These are phyloP conservation scores for Isoetes taiwanensis DNA, from an alignment of 75 land plant species.

Conservation along the genomic window DNA sequence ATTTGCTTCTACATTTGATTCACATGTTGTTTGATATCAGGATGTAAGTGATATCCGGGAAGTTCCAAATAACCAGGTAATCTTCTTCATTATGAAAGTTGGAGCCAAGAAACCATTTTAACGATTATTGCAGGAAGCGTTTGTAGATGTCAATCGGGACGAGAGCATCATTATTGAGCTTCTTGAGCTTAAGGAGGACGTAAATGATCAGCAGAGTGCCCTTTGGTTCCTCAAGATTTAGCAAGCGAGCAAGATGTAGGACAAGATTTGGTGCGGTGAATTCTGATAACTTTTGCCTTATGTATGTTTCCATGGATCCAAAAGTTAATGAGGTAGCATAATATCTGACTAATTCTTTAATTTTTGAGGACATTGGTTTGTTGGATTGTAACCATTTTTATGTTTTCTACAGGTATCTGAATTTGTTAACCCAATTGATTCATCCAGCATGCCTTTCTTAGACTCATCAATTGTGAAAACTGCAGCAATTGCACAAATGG, in stretches of 20 bases:
- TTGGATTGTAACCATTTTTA: neutral
- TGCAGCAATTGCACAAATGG: constrained; percentile 69
- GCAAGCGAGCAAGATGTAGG: constrained; percentile 75
- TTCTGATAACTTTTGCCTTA: neutral
- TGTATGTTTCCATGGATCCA: neutral
- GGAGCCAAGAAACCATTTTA: neutral
- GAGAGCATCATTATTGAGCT: constrained; percentile 91
- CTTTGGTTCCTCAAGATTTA: constrained; percentile 71
- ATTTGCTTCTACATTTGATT: neutral
- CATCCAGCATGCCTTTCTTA: constrained; percentile 27
- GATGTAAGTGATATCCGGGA: constrained; percentile 74
- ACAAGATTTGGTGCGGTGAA: constrained; percentile 34
- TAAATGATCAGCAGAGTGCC: constrained; percentile 65
- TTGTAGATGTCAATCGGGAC: constrained; percentile 68
- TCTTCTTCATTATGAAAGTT: neutral
- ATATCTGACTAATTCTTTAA: neutral
- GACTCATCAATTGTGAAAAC: constrained; percentile 31
- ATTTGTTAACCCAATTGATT: constrained; percentile 31
- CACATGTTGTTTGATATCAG: constrained; percentile 20
- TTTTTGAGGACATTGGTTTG: neutral
- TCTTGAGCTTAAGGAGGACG: constrained; percentile 59
- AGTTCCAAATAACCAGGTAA: constrained; percentile 97
- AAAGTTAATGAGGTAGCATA: neutral
- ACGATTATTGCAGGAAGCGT: constrained; percentile 45
- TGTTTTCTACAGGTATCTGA: constrained; percentile 67